Base-by-base conservation (phyloP, 495 filamentous ascomycete genomes). In the Talaromyces trachyspermus region DNA sequence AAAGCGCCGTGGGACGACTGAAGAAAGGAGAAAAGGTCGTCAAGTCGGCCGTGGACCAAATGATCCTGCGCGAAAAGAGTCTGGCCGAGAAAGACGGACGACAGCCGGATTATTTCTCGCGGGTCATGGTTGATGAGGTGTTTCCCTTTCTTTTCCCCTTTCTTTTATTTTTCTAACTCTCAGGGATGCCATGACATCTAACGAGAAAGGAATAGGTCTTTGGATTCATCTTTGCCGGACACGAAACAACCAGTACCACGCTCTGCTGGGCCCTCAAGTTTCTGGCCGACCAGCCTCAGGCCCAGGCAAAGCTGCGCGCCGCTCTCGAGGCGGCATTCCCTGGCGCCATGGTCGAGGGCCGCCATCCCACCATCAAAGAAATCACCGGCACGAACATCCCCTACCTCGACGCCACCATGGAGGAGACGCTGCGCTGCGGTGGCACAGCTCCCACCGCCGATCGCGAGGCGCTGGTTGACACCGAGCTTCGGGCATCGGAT, bases 371-470 rank as follows among this genome's bases (percentile, higher is more conserved):
- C 0, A 54, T 54, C 9, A 7, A 35, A 11, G 55, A 63, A n/a
- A 58, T 71, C n/a, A 41, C 59, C 12, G 46, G 43, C 10, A 54
- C 57, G 4, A 33, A 54, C 3, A 35, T 65, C 12, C 66, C 61
- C 0, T 71, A 65, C 43, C 52, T 72, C 2, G 59, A 70, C 23
- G 69, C 65, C 5, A 49, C 59, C 2, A 44, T 67, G 15, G 66
- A 69, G 32, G 69, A 72, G 40, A 56, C 50, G 6, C 40, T 66
- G 1, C 69, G 69, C 8, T 43, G 24, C 23, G 36, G 47, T 30
- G 33, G 35, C 1, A 53, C 52, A 1, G 52, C 56, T 15, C 19
- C 52, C 2, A 23, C 46, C 2, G 40, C 56, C 5, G 25, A 33
- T 3, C 65, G 68, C 6, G 42, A 54, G 14, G 54, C 64, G n/a